These are phyloP conservation scores for Staphylotrichum longicolle DNA, from an alignment of 495 filamentous ascomycete species.

Conservation along the genomic window DNA sequence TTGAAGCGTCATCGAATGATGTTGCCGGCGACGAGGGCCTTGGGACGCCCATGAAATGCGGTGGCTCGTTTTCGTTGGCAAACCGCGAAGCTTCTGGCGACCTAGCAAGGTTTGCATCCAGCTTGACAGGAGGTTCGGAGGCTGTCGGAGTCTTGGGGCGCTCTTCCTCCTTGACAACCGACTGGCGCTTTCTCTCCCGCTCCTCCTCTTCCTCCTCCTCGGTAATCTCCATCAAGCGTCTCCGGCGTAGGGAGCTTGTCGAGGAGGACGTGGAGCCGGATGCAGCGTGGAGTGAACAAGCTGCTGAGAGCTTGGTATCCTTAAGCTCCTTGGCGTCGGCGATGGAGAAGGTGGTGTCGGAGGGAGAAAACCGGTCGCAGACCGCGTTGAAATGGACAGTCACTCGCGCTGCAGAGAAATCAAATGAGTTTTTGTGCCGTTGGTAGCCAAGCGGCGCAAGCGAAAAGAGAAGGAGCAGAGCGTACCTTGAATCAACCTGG, in stretches of 20 bases:
- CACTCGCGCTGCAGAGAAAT: constrained; percentile 64
- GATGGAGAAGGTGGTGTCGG: constrained; percentile 78
- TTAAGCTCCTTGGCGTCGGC: constrained; percentile 72
- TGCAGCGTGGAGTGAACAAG: constrained; percentile 85
- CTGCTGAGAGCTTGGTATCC: constrained; percentile 82
- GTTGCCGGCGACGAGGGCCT: constrained; percentile 41
- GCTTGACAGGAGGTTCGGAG: constrained; percentile 29
- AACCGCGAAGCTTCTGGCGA: constrained; percentile 44
- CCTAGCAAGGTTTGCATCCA: constrained; percentile 38
- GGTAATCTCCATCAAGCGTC: constrained; percentile 81
- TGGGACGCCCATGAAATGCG: constrained; percentile 40
- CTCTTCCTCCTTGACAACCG: constrained; percentile 43
- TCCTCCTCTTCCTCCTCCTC: constrained; percentile 72
- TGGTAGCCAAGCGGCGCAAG: constrained; percentile 4
- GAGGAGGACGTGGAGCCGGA: constrained; percentile 85
- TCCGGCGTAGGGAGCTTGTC: constrained; percentile 70
- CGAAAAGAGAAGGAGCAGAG: constrained; percentile 15
- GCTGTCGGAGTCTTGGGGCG: constrained; percentile 8
- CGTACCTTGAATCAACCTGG: constrained; percentile 85
- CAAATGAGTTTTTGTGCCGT: constrained; percentile 18
- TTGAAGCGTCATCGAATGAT: constrained; percentile 38
- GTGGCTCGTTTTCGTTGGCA: constrained; percentile 37
- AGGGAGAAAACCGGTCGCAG: constrained; percentile 79
- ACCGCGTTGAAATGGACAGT: constrained; percentile 91
- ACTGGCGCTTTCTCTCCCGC: constrained; percentile 49